A percentile compares a stretch with the other conserved stretches of the same genome.
phyloP scores from a whole-genome alignment of 2,329 filamentous ascomycete species.

The Pseudogymnoascus sp. region DNA sequence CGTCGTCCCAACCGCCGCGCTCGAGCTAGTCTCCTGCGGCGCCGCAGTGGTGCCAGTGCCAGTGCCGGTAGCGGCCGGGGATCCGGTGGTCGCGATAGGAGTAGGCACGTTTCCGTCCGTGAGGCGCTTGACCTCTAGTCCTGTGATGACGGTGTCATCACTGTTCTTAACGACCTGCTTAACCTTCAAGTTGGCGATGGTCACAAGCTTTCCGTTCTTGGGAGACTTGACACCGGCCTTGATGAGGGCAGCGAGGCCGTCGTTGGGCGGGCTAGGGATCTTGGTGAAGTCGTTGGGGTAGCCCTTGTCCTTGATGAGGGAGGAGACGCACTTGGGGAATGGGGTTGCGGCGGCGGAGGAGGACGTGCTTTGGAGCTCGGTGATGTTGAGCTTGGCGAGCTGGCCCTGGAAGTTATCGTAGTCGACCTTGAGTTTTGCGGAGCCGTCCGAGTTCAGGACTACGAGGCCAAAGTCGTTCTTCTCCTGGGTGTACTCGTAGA shows the following conservation, averaged over 20 bases:
- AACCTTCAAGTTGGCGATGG: slow-evolving; percentile 45
- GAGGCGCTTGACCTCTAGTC: slow-evolving; percentile 50
- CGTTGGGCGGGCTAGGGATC: slow-evolving; percentile 49
- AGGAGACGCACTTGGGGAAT: slow-evolving; percentile 54
- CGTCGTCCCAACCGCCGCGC: not conserved
- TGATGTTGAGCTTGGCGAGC: slow-evolving; percentile 66
- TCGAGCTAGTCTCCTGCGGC: not conserved
- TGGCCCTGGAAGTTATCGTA: slow-evolving; percentile 67
- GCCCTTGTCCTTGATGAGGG: slow-evolving; percentile 55
- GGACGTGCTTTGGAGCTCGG: slow-evolving; percentile 54
- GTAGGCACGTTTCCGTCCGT: slow-evolving; percentile 44
- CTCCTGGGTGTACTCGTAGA: slow-evolving; percentile 75
- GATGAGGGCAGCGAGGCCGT: slow-evolving; percentile 61
- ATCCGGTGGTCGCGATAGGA: slow-evolving; percentile 31
- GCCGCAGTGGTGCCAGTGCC: not conserved
- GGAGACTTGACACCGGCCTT: slow-evolving; percentile 62
- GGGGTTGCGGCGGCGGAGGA: slow-evolving; percentile 43
- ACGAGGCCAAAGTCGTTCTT: slow-evolving; percentile 58
- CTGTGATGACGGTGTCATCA: slow-evolving; percentile 49
- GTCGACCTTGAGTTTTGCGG: slow-evolving; percentile 51
- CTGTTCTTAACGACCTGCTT: slow-evolving; percentile 47
- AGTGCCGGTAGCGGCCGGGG: slow-evolving; percentile 11
- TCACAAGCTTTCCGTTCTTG: slow-evolving; percentile 55
- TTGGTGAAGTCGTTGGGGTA: slow-evolving; percentile 77
- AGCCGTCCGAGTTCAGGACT: slow-evolving; percentile 47